Percentiles rank a stretch among this genome's conserved stretches.
These are phyloP conservation scores for Gastrodia elata DNA, from an alignment of 106 monocot genomes.

Conservation along the genomic window DNA sequence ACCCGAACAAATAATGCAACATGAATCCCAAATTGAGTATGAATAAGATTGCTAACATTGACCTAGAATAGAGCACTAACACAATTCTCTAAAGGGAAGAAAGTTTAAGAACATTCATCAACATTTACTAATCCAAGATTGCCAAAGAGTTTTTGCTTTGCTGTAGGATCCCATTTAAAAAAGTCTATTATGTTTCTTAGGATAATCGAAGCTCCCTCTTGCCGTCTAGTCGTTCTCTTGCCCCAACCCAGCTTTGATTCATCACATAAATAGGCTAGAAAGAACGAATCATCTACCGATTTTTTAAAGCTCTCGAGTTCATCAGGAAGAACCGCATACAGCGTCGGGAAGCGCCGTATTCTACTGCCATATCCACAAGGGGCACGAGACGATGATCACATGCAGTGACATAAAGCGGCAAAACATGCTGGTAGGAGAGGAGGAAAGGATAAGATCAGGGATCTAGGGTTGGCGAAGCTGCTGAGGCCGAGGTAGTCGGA, in stretches of 20 bases:
- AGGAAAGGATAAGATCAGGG: constrained; percentile 16
- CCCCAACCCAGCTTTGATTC: not conserved
- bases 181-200: too few species aligned
- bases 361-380: constrained; percentile 46
- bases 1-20: too few species aligned
- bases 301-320: not conserved
- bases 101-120: too few species aligned
- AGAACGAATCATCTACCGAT: not conserved
- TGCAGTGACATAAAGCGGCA: constrained; percentile 43
- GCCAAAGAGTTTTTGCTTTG: too few species aligned
- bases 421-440: constrained; percentile 30
- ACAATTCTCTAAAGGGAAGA: too few species aligned
- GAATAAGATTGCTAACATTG: too few species aligned
- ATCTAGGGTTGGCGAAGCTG: constrained; percentile 40
- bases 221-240: not conserved
- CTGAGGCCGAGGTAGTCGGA: constrained; percentile 4
- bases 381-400: constrained; percentile 19
- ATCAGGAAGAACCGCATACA: constrained; percentile 12
- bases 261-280: constrained; percentile 6
- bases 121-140: too few species aligned
- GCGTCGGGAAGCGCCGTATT: constrained; percentile 23
- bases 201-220: constrained; percentile 4
- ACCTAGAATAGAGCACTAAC: too few species aligned
- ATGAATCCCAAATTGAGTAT: too few species aligned
- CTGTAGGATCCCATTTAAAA: too few species aligned